Base-by-base conservation (phyloP, 208 protist genomes). In the Acanthamoeba lenticulata region DNA sequence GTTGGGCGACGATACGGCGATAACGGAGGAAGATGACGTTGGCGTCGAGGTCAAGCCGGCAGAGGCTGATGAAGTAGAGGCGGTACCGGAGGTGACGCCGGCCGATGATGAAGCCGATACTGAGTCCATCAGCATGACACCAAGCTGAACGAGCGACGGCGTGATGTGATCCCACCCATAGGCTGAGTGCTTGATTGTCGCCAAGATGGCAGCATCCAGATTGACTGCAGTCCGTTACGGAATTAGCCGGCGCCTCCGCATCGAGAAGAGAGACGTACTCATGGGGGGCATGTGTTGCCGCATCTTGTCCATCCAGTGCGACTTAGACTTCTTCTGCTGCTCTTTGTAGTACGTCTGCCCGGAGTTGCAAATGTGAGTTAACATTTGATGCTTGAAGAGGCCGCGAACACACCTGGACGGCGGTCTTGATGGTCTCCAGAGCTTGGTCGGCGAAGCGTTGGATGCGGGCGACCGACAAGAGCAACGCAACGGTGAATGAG, bases 151-250 rank as follows among this genome's bases (percentile, higher is more conserved):
- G 24, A 93, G 67, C 13, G 45, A 67, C 11, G 90, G 65, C 17
- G 67, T 81, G 44, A 93, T 77, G 67, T 93, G 90, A n/a, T 93
- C 90, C 90, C 90, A 93, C 3, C 90, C 90, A 44, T 83, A 83
- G 11, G 90, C 90, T 2, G 45, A 67, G 40, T 81, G 69, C 40
- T 60, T 74, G 34, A 93, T 83, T 1, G 90, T 93, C 38, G 40
- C 42, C 27, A 74, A 29, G 40, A 93, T 81, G 17, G 90, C 90
- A 29, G 32, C 40, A 40, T 93, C 90, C 40, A 93, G 55, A 27
- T 74, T 65, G 32, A 91, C 85, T 91, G 55, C 9, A 27, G 21
- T 11, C 32, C 32, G 34, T 34, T 34, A 77, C 13, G 11, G 65
- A 38, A 72, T 72, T 9, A 27, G 17, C 62, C 7, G n/a, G n/a